phyloP scores from a whole-genome alignment of 2,329 filamentous ascomycete genomes.

The Alternaria arborescens region DNA sequence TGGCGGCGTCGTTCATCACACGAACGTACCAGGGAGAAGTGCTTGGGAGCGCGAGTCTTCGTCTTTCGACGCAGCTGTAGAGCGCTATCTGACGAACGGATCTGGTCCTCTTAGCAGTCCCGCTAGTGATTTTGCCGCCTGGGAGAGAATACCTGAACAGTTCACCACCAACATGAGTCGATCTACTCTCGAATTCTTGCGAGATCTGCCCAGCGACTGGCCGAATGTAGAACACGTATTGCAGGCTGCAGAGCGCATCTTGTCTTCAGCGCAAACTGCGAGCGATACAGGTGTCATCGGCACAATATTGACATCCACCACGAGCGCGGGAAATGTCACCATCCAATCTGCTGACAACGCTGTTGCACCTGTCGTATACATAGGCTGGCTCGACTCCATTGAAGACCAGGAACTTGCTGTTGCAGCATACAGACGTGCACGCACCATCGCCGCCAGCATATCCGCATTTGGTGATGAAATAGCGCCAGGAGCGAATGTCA shows the following conservation, averaged over 20 bases:
- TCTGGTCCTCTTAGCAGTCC: slow-evolving; percentile 17
- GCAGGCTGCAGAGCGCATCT: slow-evolving; percentile 5
- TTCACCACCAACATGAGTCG: slow-evolving; percentile 12
- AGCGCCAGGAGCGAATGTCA: slow-evolving; percentile 11
- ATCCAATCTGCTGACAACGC: slow-evolving; percentile 15
- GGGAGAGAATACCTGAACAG: slow-evolving; percentile 6
- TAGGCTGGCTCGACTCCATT: slow-evolving; percentile 11
- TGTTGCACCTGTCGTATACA: slow-evolving; percentile 3
- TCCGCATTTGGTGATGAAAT: slow-evolving; percentile 13
- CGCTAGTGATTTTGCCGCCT: slow-evolving; percentile 13
- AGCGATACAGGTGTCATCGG: slow-evolving; percentile 14
- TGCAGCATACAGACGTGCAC: slow-evolving; percentile 12
- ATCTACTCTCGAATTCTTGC: slow-evolving; percentile 8
- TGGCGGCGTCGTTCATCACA: slow-evolving; percentile 6
- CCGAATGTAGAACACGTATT: slow-evolving; percentile 12
- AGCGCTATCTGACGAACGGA: slow-evolving; percentile 11
- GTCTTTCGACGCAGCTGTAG: slow-evolving; percentile 7
- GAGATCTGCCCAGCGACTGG: slow-evolving; percentile 9
- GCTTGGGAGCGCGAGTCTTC: slow-evolving; percentile 6
- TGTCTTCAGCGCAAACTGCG: background rate
- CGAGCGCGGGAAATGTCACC: slow-evolving; percentile 12
- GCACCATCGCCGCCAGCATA: slow-evolving; percentile 10
- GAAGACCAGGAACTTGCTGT: slow-evolving; percentile 16
- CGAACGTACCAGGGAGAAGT: slow-evolving; percentile 12
- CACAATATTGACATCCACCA: slow-evolving; percentile 9